phyloP scores from a whole-genome alignment of 352 stramenopile genomes.

The Pythium myriotylum region DNA sequence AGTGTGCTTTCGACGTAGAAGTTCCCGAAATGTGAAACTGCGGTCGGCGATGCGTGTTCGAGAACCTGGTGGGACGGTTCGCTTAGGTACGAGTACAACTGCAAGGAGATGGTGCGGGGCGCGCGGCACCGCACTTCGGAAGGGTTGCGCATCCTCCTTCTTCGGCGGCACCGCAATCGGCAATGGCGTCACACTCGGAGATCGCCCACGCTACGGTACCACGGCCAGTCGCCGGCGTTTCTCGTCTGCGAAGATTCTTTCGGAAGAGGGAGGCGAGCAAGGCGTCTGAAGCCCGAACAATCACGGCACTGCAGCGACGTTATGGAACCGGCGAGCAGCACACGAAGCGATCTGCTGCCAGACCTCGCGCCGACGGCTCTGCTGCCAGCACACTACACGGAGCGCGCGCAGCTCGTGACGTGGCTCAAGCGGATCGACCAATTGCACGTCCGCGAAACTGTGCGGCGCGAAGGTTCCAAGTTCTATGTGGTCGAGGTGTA shows the following conservation, averaged over 20 bases:
- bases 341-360: constrained; percentile 1
- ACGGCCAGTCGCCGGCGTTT: too few relatives aligned
- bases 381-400: constrained; percentile 16
- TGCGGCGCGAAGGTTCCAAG: constrained; percentile 24
- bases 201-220: too few relatives aligned
- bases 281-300: too few relatives aligned
- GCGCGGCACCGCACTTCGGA: too few relatives aligned
- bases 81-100: not conserved
- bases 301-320: too few relatives aligned
- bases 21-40: too few relatives aligned
- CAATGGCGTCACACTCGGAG: too few relatives aligned
- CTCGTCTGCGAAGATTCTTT: too few relatives aligned
- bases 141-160: too few relatives aligned
- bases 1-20: too few relatives aligned
- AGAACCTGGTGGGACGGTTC: not conserved
- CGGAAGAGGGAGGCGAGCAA: not conserved
- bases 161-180: too few relatives aligned
- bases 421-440: constrained; percentile 26
- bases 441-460: constrained; percentile 1
- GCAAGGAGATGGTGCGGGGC: not conserved
- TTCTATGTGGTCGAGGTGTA: constrained; percentile 59
- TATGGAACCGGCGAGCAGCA: too few relatives aligned
- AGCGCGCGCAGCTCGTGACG: constrained; percentile 9
- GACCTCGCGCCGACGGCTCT: not conserved
- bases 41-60: not conserved